phyloP scores from a whole-genome alignment of 2,329 filamentous ascomycete species.

The Nannizzia gypsea region DNA sequence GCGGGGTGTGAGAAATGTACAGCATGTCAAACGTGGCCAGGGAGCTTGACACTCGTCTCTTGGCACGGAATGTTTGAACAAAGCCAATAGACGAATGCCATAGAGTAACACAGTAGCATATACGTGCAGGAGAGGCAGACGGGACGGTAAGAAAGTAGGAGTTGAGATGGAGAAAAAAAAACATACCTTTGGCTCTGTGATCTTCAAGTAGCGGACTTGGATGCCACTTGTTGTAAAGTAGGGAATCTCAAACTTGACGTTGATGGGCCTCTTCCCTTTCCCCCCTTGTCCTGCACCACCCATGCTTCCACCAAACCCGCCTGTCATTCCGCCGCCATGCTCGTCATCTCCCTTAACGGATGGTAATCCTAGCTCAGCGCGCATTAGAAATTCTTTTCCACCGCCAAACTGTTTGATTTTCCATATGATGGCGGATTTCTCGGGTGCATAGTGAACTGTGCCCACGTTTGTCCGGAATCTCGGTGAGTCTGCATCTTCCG shows the following conservation, averaged over 20 bases:
- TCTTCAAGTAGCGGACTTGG: slow-evolving; percentile 96
- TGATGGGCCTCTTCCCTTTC: slow-evolving; percentile 92
- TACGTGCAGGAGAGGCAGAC: background rate
- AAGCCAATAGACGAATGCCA: background rate
- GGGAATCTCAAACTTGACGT: slow-evolving; percentile 99
- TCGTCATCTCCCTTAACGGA: slow-evolving; percentile 93
- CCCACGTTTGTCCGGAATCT: slow-evolving; percentile 96
- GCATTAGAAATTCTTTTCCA: slow-evolving; percentile 97
- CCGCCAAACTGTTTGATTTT: slow-evolving; percentile 99
- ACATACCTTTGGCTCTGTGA: slow-evolving; percentile 94
- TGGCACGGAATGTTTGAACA: background rate
- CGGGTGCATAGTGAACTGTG: slow-evolving; percentile 91
- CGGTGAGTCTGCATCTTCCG: slow-evolving; percentile 90
- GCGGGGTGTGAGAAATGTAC: background rate
- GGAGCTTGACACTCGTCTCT: background rate
- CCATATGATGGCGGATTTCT: slow-evolving; percentile 96
- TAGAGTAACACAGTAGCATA: background rate
- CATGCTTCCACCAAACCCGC: slow-evolving; percentile 94
- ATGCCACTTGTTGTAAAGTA: slow-evolving; percentile 99
- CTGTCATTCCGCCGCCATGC: slow-evolving; percentile 92
- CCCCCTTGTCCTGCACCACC: slow-evolving; percentile 65
- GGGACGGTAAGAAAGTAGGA: background rate
- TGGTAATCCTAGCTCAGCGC: slow-evolving; percentile 84
- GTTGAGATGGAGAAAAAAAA: background rate
- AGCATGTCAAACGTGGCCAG: slow-evolving; percentile 4